Evolutionary conservation across 371 early-diverging fungal species (phyloP), one percentile per base, ranked within the genome.

Genomic region (Circinella minor): DNA sequence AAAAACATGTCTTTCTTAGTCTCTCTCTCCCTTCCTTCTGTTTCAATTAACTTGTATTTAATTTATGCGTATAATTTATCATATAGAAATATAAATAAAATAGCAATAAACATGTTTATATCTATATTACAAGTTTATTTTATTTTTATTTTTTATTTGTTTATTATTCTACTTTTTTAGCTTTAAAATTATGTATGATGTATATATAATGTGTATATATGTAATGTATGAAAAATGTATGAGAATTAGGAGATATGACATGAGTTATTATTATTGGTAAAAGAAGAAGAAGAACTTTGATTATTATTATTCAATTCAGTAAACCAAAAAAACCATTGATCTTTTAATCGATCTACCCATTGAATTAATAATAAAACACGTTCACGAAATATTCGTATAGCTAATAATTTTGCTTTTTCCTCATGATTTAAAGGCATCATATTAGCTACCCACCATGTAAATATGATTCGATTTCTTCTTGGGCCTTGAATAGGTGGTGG

Each of bases 361-460:
- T 67, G 61, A 15, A 80, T 61, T 17, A 86, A 74, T 4, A 64
- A 48, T 38, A 81, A 57, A 4, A 88, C 74, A 10, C 89, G 71
- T 69, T 86, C 81, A 39, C 87, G 82, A 11, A 85, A 72, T 0
- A 82, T 81, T 2, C 69, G 67, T 67, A 80, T 69, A 20, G 63
- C 55, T 13, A 88, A 70, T 34, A 89, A 61, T 37, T 75, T 75
- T 43, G 79, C 71, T 54, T 84, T 86, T 65, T 87, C 88, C 46
- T 78, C 71, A 51, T 77, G 77, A 36, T 73, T 72, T 7, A 89
- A 65, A 3, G 89, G 89, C 59, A 89, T 67, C 62, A 89, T 74
- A 36, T 83, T 81, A 6, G 85, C 84, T 0, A 86, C 73, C 89
- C 90, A 89, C 76, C 84, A 90, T 15, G 77, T 77, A 36, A 88